These are phyloP conservation scores for Isabelozyma rhagii DNA, from an alignment of 805 yeast genomes.

Conservation along the genomic window DNA sequence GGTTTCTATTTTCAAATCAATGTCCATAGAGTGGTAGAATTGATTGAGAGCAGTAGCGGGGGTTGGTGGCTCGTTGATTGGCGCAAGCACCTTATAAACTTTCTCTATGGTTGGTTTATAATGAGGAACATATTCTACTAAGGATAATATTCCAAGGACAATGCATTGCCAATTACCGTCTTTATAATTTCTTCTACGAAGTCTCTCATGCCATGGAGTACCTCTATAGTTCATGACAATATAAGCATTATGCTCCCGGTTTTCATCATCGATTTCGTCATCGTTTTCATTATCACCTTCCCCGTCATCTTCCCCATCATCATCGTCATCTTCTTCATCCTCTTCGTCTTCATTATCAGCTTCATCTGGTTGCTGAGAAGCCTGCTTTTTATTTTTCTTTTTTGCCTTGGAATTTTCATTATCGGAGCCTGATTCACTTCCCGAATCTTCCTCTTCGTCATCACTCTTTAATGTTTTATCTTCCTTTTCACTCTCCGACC, in stretches of 20 bases:
- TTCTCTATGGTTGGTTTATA: slow-evolving; percentile 48
- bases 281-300: slow-evolving; percentile 8
- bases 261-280: slow-evolving; percentile 15
- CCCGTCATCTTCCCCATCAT: slow-evolving; percentile 9
- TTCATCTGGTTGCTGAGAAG: slow-evolving; percentile 6
- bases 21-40: slow-evolving; percentile 52
- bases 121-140: slow-evolving; percentile 54
- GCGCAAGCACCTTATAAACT: slow-evolving; percentile 55
- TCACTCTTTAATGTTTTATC: slow-evolving; percentile 20
- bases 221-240: slow-evolving; percentile 54
- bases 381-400: slow-evolving; percentile 1
- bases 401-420: slow-evolving; percentile 11
- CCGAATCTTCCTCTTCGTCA: slow-evolving; percentile 14
- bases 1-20: slow-evolving; percentile 53
- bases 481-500: slow-evolving; percentile 22
- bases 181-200: slow-evolving; percentile 68
- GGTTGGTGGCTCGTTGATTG: slow-evolving; percentile 49
- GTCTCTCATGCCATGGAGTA: slow-evolving; percentile 72
- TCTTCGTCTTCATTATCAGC: slow-evolving; percentile 17
- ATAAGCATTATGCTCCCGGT: slow-evolving; percentile 41
- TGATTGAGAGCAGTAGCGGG: slow-evolving; percentile 47
- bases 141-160: slow-evolving; percentile 67
- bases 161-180: slow-evolving; percentile 86
- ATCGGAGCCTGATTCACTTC: slow-evolving; percentile 11
- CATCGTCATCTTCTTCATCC: slow-evolving; percentile 17